A percentile compares a stretch with the other conserved stretches of the same genome.
phyloP scores from a whole-genome alignment of 2,329 filamentous ascomycete genomes.

The Neopestalotiopsis sp. region DNA sequence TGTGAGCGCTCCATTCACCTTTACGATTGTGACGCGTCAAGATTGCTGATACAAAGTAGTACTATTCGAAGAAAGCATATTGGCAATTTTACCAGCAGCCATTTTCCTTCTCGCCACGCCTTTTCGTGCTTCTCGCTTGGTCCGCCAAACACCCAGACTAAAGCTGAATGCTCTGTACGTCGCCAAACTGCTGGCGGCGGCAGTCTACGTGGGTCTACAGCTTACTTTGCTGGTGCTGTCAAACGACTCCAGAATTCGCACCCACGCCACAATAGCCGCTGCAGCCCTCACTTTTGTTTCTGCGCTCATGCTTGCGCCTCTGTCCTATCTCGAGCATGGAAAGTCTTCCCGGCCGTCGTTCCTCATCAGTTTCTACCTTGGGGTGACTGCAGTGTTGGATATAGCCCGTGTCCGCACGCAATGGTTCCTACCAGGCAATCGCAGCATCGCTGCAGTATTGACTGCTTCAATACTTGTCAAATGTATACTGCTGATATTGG shows the following conservation, averaged over 20 bases:
- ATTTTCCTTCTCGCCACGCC: constrained; percentile 15
- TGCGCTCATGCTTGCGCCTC: constrained; percentile 15
- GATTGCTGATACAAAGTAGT: constrained; percentile 16
- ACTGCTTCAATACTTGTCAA: constrained; percentile 30
- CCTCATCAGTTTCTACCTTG: constrained; percentile 24
- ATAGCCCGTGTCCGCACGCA: constrained; percentile 20
- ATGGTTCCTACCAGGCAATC: constrained; percentile 15
- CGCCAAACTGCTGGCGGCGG: constrained; percentile 11
- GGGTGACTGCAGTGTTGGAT: constrained; percentile 20
- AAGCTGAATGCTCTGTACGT: constrained; percentile 10
- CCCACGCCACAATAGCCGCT: constrained; percentile 17
- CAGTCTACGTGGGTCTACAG: constrained; percentile 15
- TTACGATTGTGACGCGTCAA: constrained; percentile 9
- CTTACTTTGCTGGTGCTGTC: constrained; percentile 16
- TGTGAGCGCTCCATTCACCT: constrained; percentile 12
- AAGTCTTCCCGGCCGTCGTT: constrained; percentile 21
- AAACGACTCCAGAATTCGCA: constrained; percentile 14
- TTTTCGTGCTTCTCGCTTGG: constrained; percentile 17
- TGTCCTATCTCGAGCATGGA: constrained; percentile 22
- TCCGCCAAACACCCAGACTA: neutral
- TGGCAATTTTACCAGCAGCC: constrained; percentile 14
- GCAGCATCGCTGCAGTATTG: constrained; percentile 27
- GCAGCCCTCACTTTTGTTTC: constrained; percentile 14
- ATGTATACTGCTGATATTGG: constrained; percentile 24
- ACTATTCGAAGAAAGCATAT: constrained; percentile 18